Evolutionary conservation across 768 basidiomycete genomes (phyloP).

Genomic region (Solioccasus polychromus): DNA sequence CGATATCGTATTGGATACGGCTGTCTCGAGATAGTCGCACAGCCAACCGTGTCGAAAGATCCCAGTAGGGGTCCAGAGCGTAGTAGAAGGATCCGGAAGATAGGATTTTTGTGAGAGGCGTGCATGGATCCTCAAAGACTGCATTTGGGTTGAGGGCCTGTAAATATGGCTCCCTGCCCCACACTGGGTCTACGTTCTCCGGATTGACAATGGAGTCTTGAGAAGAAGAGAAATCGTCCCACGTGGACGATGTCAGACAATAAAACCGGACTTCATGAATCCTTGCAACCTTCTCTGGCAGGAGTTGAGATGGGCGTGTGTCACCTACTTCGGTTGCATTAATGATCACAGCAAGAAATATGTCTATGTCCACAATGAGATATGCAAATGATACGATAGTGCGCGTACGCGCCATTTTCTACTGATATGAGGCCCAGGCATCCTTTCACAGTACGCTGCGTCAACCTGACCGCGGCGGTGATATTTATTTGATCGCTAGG

Average conservation of each 20-base stretch:
- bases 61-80: slow-evolving; percentile 79
- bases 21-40: slow-evolving; percentile 59
- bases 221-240: slow-evolving; percentile 69
- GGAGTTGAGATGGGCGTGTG: slow-evolving; percentile 54
- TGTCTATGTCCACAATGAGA: slow-evolving; percentile 45
- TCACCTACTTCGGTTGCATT: slow-evolving; percentile 75
- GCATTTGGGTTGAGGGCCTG: slow-evolving; percentile 40
- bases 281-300: slow-evolving; percentile 67
- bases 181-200: slow-evolving; percentile 48
- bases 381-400: background rate
- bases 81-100: slow-evolving; percentile 94
- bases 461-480: slow-evolving; percentile 57
- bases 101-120: slow-evolving; percentile 85
- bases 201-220: slow-evolving; percentile 54
- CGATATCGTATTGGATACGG: slow-evolving; percentile 44
- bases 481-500: slow-evolving; percentile 71
- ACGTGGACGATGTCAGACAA: slow-evolving; percentile 77
- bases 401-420: slow-evolving; percentile 52
- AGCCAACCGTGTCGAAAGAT: slow-evolving; percentile 80
- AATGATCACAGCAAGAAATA: slow-evolving; percentile 82
- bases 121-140: slow-evolving; percentile 88
- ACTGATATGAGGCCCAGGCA: slow-evolving; percentile 81
- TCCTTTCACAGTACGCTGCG: slow-evolving; percentile 73
- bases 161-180: slow-evolving; percentile 44
- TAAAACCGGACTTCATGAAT: slow-evolving; percentile 91